Percentiles rank a stretch among this genome's conserved stretches.
Conservation (phyloP, 345 rosid genomes). For the Eucalyptus tenuipes region DNA sequence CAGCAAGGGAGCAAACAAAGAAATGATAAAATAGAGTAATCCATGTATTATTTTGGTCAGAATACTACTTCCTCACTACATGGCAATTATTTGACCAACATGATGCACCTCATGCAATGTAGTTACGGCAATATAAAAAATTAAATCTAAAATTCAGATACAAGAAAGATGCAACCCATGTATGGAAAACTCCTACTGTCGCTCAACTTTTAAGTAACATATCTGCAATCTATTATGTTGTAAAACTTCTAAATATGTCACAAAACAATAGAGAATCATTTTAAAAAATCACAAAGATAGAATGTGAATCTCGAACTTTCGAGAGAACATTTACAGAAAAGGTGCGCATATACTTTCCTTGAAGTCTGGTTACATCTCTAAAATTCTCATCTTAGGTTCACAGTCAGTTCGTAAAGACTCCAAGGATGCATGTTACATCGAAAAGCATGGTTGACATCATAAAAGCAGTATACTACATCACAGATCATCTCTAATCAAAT, state of each 20-base stretch:
- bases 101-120: background rate
- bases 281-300: background rate
- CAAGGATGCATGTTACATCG: background rate
- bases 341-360: background rate
- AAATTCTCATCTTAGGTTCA: background rate
- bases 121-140: background rate
- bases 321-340: background rate
- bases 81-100: background rate
- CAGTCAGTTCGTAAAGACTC: background rate
- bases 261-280: background rate
- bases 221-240: background rate
- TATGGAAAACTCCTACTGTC: background rate
- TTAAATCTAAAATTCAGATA: background rate
- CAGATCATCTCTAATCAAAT: background rate
- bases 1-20: background rate
- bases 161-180: background rate
- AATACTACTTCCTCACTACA: background rate
- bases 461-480: background rate
- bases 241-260: background rate
- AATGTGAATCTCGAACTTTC: background rate
- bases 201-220: background rate
- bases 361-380: background rate
- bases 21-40: background rate
- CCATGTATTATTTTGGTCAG: background rate
- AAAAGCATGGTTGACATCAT: background rate